phyloP scores from a whole-genome alignment of 306 rosid genomes.

The Cucurbita ficifolia region DNA sequence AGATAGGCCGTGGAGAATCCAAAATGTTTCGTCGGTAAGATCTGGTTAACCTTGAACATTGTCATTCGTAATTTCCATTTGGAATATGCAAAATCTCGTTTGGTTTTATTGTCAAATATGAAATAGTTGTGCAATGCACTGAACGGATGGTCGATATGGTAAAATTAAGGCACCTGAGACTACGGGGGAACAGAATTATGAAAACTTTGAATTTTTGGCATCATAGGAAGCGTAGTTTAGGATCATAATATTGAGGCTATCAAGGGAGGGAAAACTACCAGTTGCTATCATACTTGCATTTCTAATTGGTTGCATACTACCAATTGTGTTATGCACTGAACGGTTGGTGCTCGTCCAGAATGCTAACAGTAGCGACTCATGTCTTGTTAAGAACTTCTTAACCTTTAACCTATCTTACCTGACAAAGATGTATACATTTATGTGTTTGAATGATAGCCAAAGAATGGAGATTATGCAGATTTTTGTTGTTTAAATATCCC shows the following conservation, averaged over 20 bases:
- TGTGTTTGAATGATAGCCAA: background rate
- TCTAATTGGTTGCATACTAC: background rate
- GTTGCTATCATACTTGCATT: background rate
- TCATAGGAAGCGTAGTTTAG: background rate
- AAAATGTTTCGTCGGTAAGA: conserved; percentile 70
- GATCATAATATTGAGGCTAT: background rate
- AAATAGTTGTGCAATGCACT: no score
- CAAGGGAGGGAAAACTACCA: background rate
- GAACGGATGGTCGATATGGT: background rate
- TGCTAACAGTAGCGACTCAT: no score
- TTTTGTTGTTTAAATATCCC: background rate
- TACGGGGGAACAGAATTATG: background rate
- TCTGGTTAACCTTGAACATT: conserved; percentile 2
- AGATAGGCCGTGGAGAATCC: conserved; percentile 71
- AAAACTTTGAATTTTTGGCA: background rate
- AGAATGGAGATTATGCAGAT: background rate
- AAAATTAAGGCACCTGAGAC: background rate
- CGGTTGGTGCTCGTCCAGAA: no score
- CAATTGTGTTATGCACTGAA: no score
- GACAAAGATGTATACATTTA: background rate
- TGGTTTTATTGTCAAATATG: background rate
- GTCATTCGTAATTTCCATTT: background rate
- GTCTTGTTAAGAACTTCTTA: no score
- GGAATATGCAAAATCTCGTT: background rate
- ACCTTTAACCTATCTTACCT: background rate